Percentiles rank a stretch among this genome's conserved stretches.
phyloP scores from a whole-genome alignment of 106 monocot species.

The Dendrobium catenatum region DNA sequence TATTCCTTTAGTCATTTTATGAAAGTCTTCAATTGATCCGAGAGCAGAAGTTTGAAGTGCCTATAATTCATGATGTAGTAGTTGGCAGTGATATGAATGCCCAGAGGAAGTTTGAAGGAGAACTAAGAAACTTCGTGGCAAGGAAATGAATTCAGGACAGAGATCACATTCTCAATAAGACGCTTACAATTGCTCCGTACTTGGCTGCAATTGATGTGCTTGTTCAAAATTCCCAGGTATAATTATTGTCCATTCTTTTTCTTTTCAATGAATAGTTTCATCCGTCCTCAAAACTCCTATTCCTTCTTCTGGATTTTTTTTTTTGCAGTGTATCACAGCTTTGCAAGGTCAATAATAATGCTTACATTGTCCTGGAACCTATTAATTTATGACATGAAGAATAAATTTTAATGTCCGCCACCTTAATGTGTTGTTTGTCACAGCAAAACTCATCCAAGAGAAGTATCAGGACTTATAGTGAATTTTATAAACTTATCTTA shows the following conservation, averaged over 20 bases:
- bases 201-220: constrained; percentile 93
- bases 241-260: neutral
- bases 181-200: constrained; percentile 81
- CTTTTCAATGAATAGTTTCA: neutral
- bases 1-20: constrained; percentile 81
- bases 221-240: constrained; percentile 97
- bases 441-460: too few relatives aligned
- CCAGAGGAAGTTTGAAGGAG: constrained; percentile 79
- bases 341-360: too few relatives aligned
- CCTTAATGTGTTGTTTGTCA: too few relatives aligned
- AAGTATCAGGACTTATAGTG: too few relatives aligned
- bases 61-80: constrained; percentile 69
- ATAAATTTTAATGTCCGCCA: too few relatives aligned
- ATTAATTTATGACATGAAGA: too few relatives aligned
- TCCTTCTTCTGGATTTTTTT: too few relatives aligned
- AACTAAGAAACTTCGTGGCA: constrained; percentile 61
- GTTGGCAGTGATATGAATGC: constrained; percentile 96
- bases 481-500: too few relatives aligned
- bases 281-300: too few relatives aligned
- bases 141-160: constrained; percentile 59
- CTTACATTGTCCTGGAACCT: neutral
- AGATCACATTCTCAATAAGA: constrained; percentile 92
- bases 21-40: constrained; percentile 67
- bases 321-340: too few relatives aligned
- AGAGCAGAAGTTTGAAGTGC: constrained; percentile 69